phyloP scores from a whole-genome alignment of 352 stramenopile species.

The Bremia lactucae region DNA sequence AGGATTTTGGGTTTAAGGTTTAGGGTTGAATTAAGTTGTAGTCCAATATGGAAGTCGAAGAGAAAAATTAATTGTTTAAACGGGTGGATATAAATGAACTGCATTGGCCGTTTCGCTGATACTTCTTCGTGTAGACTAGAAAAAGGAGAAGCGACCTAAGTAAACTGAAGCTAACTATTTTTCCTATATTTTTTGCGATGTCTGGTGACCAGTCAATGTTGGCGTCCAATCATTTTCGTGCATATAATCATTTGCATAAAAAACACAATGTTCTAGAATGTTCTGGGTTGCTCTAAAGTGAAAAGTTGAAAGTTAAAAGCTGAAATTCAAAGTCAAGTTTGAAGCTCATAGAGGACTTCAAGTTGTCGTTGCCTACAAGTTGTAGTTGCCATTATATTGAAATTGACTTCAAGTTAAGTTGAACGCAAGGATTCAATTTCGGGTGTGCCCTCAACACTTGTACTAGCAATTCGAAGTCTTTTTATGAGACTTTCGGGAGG shows the following conservation, averaged over 20 bases:
- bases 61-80: background rate
- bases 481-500: background rate
- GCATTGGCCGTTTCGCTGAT: background rate
- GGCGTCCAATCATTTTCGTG: too few species aligned
- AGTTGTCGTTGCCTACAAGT: too few species aligned
- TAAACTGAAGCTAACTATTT: too few species aligned
- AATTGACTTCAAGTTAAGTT: background rate
- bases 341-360: too few species aligned
- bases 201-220: too few species aligned
- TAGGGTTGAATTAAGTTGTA: background rate
- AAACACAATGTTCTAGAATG: too few species aligned
- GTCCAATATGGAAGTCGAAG: background rate
- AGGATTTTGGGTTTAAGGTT: background rate
- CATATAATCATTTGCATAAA: too few species aligned
- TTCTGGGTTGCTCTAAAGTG: too few species aligned
- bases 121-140: background rate
- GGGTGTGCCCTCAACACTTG: background rate
- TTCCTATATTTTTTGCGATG: too few species aligned
- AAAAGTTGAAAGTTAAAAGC: too few species aligned
- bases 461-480: background rate
- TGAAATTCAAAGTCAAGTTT: too few species aligned
- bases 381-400: background rate
- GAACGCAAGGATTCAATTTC: background rate
- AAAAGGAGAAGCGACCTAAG: too few species aligned
- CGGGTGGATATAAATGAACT: background rate